Evolutionary conservation across 805 yeast genomes (phyloP), one percentile per base, ranked within the genome.

Genomic region (Candida nanaspora): DNA sequence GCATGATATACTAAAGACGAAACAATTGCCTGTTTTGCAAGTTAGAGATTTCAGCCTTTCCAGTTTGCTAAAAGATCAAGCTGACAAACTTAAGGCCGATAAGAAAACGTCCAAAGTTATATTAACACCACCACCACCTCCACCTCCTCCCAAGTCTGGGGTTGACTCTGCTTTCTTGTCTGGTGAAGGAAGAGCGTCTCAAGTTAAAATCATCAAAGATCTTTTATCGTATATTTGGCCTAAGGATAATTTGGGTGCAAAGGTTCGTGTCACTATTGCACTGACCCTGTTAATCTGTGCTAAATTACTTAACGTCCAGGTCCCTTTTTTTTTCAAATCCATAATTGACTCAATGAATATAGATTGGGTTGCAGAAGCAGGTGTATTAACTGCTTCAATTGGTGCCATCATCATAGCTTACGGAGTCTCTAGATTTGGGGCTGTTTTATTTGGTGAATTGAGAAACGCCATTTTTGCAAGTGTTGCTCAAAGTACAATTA

Each of bases 381-480:
- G 86, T 1, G 67, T 81, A 0, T 70, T 78, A 3, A 72, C 88
- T 2, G 70, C 85, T 0, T 66, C 80, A 3, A 81, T 84, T 30
- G 83, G 86, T 5, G 65, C 80, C 2, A 59, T 79, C 46, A 79
- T 93, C 28, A 48, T 93, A 18, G 94, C 95, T 0, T 93, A 93
- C 57, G 98, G 98, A 41, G 80, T 85, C 15, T 94, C 98, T 0
- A 69, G 98, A 44, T 87, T 93, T 55, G 96, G 98, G 25, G 83
- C 98, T 4, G 95, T 91, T 2, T 62, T 93, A 14, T 86, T 93
- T 62, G 98, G 98, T 26, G 98, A 93, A 59, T 68, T 93, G 46
- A 70, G 98, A 51, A 93, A 93, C 58, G 98, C 98, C 0, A 80
- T 93, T 5, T 93, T 93, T 67, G 97, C 98, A 0, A 76, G 83